Percentiles rank a stretch among this genome's conserved stretches.
Evolutionary conservation across 2,329 filamentous ascomycete genomes (phyloP).

Genomic region (Sporothrix humicola): DNA sequence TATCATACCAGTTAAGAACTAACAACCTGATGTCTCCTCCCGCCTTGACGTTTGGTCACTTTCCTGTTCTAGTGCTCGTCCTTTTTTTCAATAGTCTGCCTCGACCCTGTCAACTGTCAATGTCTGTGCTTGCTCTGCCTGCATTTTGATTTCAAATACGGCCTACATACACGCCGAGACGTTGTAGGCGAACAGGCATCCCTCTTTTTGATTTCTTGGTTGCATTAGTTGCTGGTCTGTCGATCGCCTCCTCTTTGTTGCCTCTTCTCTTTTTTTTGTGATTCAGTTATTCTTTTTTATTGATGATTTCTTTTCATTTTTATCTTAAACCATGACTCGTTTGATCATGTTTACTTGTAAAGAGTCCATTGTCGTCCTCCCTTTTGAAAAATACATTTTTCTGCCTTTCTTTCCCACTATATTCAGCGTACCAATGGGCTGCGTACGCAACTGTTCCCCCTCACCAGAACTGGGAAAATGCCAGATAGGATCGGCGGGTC

Average conservation of each 20-base stretch:
- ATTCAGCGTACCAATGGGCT: slow-evolving; percentile 2
- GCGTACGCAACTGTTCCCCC: not conserved
- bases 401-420: not conserved
- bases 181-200: not conserved
- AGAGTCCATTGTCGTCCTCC: not conserved
- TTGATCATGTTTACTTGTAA: not conserved
- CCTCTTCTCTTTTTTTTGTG: not conserved
- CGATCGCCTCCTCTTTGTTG: not conserved
- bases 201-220: not conserved
- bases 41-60: not conserved
- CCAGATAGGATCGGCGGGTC: slow-evolving; percentile 16
- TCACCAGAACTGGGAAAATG: not conserved
- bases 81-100: not conserved
- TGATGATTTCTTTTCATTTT: not conserved
- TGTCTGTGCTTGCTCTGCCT: slow-evolving; percentile 3
- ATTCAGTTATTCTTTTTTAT: not conserved
- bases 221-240: too few species aligned
- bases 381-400: not conserved
- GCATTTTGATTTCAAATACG: slow-evolving; percentile 17
- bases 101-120: too few species aligned
- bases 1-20: not conserved
- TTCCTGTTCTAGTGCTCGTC: not conserved
- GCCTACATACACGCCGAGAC: not conserved
- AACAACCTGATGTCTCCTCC: too few species aligned
- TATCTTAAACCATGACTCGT: not conserved